Evolutionary conservation across 202 grass and related monocot species (phyloP), one percentile per base, ranked within the genome.

Genomic region (Schoenoplectus tabernaemontani): DNA sequence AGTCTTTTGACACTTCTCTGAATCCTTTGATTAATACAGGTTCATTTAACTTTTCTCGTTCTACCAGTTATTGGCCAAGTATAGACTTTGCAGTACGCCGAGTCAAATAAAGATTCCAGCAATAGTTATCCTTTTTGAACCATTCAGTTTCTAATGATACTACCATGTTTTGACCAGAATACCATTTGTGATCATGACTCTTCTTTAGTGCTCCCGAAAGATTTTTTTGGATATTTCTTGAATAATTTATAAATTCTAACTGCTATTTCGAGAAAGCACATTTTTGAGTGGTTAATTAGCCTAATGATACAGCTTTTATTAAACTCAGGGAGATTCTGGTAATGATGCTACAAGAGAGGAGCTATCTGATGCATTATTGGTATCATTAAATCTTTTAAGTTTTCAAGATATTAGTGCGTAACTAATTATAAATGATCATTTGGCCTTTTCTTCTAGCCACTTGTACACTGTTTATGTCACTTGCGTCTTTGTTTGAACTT

Each of bases 331-430:
- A 37, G 83, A 81, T 72, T 86, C 88, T 77, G 82, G 86, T 78
- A 83, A 90, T 53, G 88, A 82, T 84, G 59, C 65, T 63, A 90
- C 74, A 71, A 90, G 89, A 78, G 88, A 94, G 26, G 89, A 92
- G 42, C 89, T 98, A 87, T 98, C 91, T 72, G 90, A 51, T 76
- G 71, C 84, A 86, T 83, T 95, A 64, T 90, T 94, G 95, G 95
- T 98, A 92, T 79, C 82, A 15, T 68, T 84, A 56, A 70, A 78
- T 79, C 38, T 81, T 78, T 82, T 48, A 82, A 23, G 70, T 86
- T 64, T 11, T 76, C 81, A 46, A 82, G 58, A 61, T 67, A 78
- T 73, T 59, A 74, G 5, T 64, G 48, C 9, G 22, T n/a, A 59
- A 64, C 20, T 82, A 76, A 0, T 48, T 76, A 30, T 78, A 64